A percentile compares a stretch with the other conserved stretches of the same genome.
Evolutionary conservation across 2,329 filamentous ascomycete species (phyloP).

Genomic region (Ophiostoma sp.): DNA sequence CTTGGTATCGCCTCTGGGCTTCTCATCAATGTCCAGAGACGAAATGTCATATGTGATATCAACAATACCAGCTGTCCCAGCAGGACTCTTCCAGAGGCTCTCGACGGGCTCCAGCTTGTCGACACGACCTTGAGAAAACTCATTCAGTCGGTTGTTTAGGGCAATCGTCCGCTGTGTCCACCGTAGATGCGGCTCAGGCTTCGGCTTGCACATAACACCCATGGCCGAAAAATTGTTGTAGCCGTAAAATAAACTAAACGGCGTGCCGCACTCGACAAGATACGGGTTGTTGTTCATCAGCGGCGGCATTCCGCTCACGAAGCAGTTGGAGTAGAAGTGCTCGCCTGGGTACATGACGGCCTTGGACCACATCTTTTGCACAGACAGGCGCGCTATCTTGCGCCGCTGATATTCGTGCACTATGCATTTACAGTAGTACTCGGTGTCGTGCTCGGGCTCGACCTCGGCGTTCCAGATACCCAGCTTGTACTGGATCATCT

Average conservation of each 20-base stretch:
- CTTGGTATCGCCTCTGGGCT: not conserved
- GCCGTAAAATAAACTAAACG: conserved; percentile 7
- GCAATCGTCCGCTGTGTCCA: conserved; percentile 19
- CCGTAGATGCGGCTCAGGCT: not conserved
- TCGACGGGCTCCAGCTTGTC: conserved; percentile 22
- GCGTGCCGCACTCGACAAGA: conserved; percentile 8
- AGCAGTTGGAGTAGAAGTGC: conserved; percentile 28
- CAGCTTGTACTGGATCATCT: conserved; percentile 37
- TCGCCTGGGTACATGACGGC: conserved; percentile 45
- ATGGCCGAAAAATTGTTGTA: not conserved
- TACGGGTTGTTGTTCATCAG: conserved; percentile 18
- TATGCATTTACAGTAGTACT: conserved; percentile 38
- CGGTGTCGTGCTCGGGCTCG: conserved; percentile 43
- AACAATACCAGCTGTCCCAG: not conserved
- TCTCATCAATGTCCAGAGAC: not conserved
- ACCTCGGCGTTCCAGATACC: conserved; percentile 43
- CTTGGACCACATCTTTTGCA: conserved; percentile 41
- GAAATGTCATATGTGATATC: not conserved
- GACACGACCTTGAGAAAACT: conserved; percentile 18
- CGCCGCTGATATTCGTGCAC: conserved; percentile 38
- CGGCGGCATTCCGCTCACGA: conserved; percentile 25
- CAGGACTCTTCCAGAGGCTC: conserved; percentile 21
- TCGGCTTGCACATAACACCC: not conserved
- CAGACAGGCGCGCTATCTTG: conserved; percentile 36
- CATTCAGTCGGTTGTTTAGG: conserved; percentile 22